Evolutionary conservation across 148 eudicot species (phyloP).

Genomic region (Dysphania ambrosioides): DNA sequence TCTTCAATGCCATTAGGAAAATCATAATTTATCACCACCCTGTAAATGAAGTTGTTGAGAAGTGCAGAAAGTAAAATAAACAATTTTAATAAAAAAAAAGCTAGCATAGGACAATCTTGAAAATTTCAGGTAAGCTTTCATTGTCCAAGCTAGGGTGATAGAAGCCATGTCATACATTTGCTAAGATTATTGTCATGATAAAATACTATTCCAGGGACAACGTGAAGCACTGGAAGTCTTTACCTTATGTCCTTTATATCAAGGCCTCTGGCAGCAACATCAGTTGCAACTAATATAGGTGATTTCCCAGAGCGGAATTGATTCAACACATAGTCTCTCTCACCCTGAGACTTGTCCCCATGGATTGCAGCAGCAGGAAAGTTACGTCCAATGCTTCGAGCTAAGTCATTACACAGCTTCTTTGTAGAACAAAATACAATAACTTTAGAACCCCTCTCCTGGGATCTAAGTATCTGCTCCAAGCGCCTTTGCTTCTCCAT

Average conservation of each 20-base stretch:
- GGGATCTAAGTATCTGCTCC: slow-evolving; percentile 85
- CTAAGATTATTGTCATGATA: neutral
- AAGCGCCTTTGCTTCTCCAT: slow-evolving; percentile 87
- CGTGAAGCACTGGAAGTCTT: neutral
- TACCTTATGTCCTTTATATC: slow-evolving; percentile 93
- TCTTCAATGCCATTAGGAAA: slow-evolving; percentile 97
- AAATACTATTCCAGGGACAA: neutral
- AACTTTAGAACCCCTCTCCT: slow-evolving; percentile 87
- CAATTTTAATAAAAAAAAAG: too few relatives aligned
- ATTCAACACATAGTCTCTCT: slow-evolving; percentile 85
- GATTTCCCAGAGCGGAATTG: slow-evolving; percentile 79
- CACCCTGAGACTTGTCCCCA: slow-evolving; percentile 92
- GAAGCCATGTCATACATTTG: neutral
- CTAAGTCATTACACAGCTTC: slow-evolving; percentile 79
- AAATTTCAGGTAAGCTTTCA: neutral
- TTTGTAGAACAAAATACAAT: slow-evolving; percentile 91
- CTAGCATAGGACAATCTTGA: neutral
- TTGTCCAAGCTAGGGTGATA: too few relatives aligned
- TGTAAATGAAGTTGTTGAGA: slow-evolving; percentile 28
- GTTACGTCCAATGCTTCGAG: slow-evolving; percentile 72
- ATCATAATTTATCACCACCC: slow-evolving; percentile 94
- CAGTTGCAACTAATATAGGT: slow-evolving; percentile 92
- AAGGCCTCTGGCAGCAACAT: slow-evolving; percentile 98
- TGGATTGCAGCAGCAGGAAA: slow-evolving; percentile 95
- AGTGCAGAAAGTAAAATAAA: neutral